Percentiles rank a stretch among this genome's conserved stretches.
These are phyloP conservation scores for Purshia tridentata DNA, from an alignment of 306 rosid genomes.

Conservation along the genomic window DNA sequence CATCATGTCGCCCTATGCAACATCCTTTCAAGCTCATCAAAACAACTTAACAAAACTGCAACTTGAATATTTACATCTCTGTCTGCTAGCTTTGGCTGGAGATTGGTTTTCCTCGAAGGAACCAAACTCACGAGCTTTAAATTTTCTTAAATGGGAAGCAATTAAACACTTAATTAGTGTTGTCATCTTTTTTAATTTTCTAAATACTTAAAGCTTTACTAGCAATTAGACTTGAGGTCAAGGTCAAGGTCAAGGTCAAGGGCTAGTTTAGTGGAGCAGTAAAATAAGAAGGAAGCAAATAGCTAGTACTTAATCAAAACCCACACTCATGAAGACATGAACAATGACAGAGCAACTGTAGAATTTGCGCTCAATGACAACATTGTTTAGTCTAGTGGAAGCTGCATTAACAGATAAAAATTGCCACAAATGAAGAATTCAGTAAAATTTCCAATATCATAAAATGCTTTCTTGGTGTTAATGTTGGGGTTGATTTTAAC, in stretches of 20 bases:
- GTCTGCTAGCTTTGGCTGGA: not conserved
- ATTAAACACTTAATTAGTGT: not conserved
- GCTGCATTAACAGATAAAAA: not conserved
- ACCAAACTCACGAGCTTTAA: not conserved
- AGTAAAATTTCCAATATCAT: no score
- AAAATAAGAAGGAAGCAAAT: not conserved
- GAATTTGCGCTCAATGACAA: not conserved
- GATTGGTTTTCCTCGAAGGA: not conserved
- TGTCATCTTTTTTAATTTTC: not conserved
- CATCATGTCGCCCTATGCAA: not conserved
- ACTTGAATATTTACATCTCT: not conserved
- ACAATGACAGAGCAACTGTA: not conserved
- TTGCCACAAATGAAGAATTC: not conserved
- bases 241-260: slow-evolving; percentile 1
- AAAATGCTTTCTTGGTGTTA: no score
- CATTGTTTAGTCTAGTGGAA: not conserved
- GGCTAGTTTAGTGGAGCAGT: not conserved
- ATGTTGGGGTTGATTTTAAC: no score
- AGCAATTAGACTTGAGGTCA: not conserved
- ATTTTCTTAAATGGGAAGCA: not conserved
- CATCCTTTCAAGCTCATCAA: not conserved
- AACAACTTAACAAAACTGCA: not conserved
- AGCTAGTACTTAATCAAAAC: not conserved
- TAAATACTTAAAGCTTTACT: not conserved
- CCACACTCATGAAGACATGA: not conserved